Evolutionary conservation across 441 rosid genomes (phyloP).

Genomic region (Adansonia gregorii): DNA sequence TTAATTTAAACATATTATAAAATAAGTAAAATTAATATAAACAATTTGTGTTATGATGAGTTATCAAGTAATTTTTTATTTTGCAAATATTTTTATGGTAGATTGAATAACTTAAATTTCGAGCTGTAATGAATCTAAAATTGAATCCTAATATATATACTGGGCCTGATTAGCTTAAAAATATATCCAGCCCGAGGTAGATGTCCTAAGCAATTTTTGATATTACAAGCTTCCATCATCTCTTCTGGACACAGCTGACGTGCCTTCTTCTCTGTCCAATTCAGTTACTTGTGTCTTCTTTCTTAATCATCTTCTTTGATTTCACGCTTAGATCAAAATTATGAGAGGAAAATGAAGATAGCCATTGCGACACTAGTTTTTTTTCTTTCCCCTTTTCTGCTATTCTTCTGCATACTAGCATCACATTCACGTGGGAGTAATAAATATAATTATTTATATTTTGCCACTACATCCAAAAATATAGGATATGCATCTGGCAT

Average conservation of each 20-base stretch:
- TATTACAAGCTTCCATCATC: background rate
- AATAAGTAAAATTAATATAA: background rate
- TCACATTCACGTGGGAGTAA: background rate
- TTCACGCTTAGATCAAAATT: background rate
- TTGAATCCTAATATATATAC: background rate
- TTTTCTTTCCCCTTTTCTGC: background rate
- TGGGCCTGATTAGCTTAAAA: background rate
- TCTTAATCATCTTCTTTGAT: background rate
- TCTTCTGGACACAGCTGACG: background rate
- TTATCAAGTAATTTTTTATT: background rate
- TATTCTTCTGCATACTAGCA: background rate
- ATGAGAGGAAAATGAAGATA: background rate
- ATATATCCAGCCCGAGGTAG: background rate
- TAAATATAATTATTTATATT: background rate
- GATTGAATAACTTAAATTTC: background rate
- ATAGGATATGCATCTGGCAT: too few relatives aligned
- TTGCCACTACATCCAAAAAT: background rate
- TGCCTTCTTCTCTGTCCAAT: background rate
- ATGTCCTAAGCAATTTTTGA: background rate
- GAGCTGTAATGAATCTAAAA: background rate
- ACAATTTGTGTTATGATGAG: background rate
- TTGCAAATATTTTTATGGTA: background rate
- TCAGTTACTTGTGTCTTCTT: background rate
- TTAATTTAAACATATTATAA: background rate
- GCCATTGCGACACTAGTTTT: background rate